Evolutionary conservation across 2,329 filamentous ascomycete species (phyloP), one percentile per base, ranked within the genome.

Genomic region (Fusarium siculi): DNA sequence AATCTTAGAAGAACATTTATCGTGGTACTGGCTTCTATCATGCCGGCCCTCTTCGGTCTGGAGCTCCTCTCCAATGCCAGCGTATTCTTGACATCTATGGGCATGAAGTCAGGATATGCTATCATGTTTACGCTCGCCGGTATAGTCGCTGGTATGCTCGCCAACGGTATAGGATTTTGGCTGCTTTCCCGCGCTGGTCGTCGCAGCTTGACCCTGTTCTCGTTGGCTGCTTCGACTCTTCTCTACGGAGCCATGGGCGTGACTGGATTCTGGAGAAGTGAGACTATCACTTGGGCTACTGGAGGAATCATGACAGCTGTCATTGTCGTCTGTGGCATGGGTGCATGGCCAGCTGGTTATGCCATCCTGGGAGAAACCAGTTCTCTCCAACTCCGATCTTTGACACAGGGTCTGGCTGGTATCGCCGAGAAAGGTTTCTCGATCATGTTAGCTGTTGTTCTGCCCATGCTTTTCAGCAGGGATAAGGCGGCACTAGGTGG

Each of bases 51-150:
- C 3, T 86, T 87, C 62, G 85, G 85, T 0, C 72, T 86, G 12
- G 79, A 83, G 9, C 76, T 87, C 7, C 73, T 87, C 0, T 81
- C 82, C 0, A 82, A 81, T 43, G 80, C 81, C 1, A 85, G 81
- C 30, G 84, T 86, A 40, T 82, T 81, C 28, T 40, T 82, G 7
- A 75, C 78, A n/a, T 77, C 76, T 0, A 69, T 81, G 19, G 81
- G 81, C 1, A 77, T 82, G 73, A 62, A 61, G 3, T 75, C 79
- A 2, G 69, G 67, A 5, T 50, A 73, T 3, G 81, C 80, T 14
- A 76, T 88, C 9, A 76, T 87, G n/a, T 81, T 87, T 46, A 78
- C 87, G 15, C 83, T 87, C 25, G 66, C 84, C 0, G 86, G 86
- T 2, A 82, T 88, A 46, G 80, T 83, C 0, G 76, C 85, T 4